Evolutionary conservation across 495 filamentous ascomycete species (phyloP).

Genomic region (Neurospora pannonica): DNA sequence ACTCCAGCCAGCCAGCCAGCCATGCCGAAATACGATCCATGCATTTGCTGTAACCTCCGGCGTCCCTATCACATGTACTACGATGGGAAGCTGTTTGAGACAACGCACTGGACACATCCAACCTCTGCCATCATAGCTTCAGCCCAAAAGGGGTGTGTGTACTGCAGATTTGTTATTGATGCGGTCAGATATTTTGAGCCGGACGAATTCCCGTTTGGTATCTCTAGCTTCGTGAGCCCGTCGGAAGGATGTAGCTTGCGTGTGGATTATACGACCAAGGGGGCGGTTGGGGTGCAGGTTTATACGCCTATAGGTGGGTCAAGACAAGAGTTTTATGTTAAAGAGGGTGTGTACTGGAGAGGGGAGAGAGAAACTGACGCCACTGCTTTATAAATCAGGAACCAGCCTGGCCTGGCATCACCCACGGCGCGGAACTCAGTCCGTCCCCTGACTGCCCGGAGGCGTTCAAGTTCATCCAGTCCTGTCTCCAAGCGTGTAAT

Average conservation of each 20-base stretch:
- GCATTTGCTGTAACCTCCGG: neutral
- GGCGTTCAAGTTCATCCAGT: conserved; percentile 1
- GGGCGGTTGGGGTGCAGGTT: neutral
- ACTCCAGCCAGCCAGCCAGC: too few species aligned
- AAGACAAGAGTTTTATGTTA: too few species aligned
- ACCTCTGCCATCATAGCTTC: neutral
- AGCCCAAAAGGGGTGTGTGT: neutral
- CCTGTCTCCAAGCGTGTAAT: neutral
- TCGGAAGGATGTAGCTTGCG: neutral
- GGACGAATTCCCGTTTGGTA: neutral
- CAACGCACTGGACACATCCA: neutral
- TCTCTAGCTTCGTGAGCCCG: neutral
- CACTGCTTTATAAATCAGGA: neutral
- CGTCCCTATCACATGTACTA: neutral
- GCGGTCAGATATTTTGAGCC: neutral
- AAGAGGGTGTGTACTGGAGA: too few species aligned
- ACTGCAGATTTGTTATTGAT: neutral
- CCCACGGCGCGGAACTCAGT: neutral
- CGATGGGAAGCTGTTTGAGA: neutral
- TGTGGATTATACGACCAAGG: neutral
- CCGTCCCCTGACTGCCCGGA: neutral
- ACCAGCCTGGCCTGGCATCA: neutral
- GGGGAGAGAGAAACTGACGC: neutral
- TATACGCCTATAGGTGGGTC: neutral
- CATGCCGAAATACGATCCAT: neutral